A percentile compares a stretch with the other conserved stretches of the same genome.
phyloP scores from a whole-genome alignment of 1,284 basidiomycete species.

The Moesziomyces globuligerus region DNA sequence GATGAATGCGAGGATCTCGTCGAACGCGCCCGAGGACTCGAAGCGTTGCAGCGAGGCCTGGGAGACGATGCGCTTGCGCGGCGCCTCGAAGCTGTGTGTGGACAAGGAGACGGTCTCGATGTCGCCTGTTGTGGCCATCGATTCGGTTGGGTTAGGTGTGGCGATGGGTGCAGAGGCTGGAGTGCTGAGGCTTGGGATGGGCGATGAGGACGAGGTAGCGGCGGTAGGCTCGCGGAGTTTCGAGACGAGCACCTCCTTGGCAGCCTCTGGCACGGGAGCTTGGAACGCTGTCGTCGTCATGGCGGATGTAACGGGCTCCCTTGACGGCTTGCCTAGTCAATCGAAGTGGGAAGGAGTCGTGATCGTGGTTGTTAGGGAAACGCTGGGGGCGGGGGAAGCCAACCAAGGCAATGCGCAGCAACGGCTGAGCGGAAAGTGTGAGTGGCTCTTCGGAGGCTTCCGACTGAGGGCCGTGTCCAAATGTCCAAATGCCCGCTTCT shows the following conservation, averaged over 20 bases:
- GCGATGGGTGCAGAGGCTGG: constrained; percentile 2
- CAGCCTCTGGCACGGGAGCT: constrained; percentile 17
- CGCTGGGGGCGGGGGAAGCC: too few relatives aligned
- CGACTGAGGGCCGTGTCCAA: too few relatives aligned
- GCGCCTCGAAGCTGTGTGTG: constrained; percentile 49
- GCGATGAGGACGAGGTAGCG: neutral
- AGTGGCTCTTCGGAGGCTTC: too few relatives aligned
- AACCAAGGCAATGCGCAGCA: too few relatives aligned
- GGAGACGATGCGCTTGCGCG: constrained; percentile 80
- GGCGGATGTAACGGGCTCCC: too few relatives aligned
- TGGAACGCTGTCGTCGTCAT: constrained; percentile 16
- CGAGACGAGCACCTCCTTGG: constrained; percentile 33
- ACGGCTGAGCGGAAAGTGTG: too few relatives aligned
- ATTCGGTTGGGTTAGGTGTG: neutral
- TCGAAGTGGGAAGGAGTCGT: neutral
- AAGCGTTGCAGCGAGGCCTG: constrained; percentile 84
- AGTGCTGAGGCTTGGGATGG: neutral
- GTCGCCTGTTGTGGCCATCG: constrained; percentile 12
- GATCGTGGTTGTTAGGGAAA: too few relatives aligned
- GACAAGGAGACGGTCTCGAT: constrained; percentile 17
- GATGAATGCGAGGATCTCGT: constrained; percentile 78
- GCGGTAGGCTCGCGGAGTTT: constrained; percentile 21
- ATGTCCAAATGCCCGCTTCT: too few relatives aligned
- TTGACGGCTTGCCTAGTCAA: too few relatives aligned
- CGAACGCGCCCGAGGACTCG: constrained; percentile 78